Conservation (phyloP, 805 yeast species). For the Brettanomyces anomalus region DNA sequence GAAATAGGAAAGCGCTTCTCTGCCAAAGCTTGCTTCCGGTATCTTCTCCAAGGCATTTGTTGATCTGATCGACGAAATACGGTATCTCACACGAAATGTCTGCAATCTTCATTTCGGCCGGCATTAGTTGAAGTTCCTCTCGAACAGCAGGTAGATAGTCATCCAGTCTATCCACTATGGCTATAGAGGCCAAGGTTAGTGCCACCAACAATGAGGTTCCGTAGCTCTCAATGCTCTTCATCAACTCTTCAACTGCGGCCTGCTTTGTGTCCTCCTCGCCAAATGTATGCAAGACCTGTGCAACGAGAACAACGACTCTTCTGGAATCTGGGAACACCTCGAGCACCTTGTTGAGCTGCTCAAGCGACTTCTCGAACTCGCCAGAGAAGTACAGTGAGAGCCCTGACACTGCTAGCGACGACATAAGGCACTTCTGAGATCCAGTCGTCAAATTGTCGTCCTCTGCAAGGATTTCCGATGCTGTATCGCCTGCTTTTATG, state of each 20-base stretch:
- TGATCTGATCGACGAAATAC: conserved; percentile 43
- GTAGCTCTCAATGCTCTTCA: conserved; percentile 47
- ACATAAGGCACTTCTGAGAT: conserved; percentile 31
- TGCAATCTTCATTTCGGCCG: conserved; percentile 32
- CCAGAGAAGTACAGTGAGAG: conserved; percentile 55
- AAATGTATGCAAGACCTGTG: conserved; percentile 72
- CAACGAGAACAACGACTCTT: conserved; percentile 60
- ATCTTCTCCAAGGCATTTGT: conserved; percentile 27
- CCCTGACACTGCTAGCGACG: conserved; percentile 67
- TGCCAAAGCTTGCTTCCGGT: conserved; percentile 40
- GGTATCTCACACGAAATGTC: conserved; percentile 55
- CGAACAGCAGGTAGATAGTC: conserved; percentile 53
- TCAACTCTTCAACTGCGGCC: conserved; percentile 79
- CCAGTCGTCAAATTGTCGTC: conserved; percentile 27
- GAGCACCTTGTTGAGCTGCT: conserved; percentile 58
- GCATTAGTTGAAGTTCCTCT: conserved; percentile 51
- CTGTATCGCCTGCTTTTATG: conserved; percentile 48
- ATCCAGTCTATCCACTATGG: conserved; percentile 50
- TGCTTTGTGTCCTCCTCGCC: conserved; percentile 70
- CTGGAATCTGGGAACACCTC: conserved; percentile 46
- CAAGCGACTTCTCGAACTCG: conserved; percentile 57
- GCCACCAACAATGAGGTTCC: conserved; percentile 65
- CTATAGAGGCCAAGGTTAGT: conserved; percentile 70
- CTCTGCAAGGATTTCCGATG: conserved; percentile 40
- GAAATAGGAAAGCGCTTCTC: conserved; percentile 65